A percentile compares a stretch with the other conserved stretches of the same genome.
Evolutionary conservation across 257 asterid species (phyloP).

Genomic region (Petunia axillaris): DNA sequence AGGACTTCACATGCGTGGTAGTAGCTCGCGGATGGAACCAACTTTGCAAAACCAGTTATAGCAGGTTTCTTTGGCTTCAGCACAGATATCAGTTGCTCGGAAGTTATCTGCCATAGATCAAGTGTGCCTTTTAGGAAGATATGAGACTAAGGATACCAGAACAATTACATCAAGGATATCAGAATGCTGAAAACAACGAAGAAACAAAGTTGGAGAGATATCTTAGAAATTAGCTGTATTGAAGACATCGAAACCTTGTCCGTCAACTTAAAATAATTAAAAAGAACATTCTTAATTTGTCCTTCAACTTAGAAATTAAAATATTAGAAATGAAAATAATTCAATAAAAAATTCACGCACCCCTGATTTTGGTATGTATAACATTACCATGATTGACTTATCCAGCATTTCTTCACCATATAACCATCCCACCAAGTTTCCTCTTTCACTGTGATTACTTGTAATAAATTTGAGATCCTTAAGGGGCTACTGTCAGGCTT

Average conservation of each 20-base stretch:
- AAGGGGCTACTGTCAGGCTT: neutral
- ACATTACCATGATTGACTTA: neutral
- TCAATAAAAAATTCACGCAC: neutral
- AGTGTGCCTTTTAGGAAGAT: constrained; percentile 19
- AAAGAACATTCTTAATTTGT: neutral
- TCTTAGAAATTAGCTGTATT: neutral
- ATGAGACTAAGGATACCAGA: constrained; percentile 11
- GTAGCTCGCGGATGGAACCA: constrained; percentile 71
- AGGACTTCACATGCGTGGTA: constrained; percentile 87
- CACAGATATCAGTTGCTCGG: constrained; percentile 49
- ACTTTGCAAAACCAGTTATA: constrained; percentile 88
- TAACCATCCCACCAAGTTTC: constrained; percentile 9
- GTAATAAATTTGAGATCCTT: constrained; percentile 7
- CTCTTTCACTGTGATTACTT: constrained; percentile 14
- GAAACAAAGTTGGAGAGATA: neutral
- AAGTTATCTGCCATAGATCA: constrained; percentile 62
- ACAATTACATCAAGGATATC: constrained; percentile 31
- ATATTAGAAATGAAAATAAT: neutral
- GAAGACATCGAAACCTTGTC: constrained; percentile 21
- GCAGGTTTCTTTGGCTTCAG: constrained; percentile 92
- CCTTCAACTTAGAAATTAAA: constrained; percentile 7
- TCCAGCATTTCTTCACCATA: constrained; percentile 5
- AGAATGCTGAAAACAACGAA: constrained; percentile 24
- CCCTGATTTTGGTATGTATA: neutral
- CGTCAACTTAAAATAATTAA: neutral